Percentiles rank a stretch among this genome's conserved stretches.
These are phyloP conservation scores for Helicocarpus griseus DNA, from an alignment of 2,329 filamentous ascomycete genomes.

Conservation along the genomic window DNA sequence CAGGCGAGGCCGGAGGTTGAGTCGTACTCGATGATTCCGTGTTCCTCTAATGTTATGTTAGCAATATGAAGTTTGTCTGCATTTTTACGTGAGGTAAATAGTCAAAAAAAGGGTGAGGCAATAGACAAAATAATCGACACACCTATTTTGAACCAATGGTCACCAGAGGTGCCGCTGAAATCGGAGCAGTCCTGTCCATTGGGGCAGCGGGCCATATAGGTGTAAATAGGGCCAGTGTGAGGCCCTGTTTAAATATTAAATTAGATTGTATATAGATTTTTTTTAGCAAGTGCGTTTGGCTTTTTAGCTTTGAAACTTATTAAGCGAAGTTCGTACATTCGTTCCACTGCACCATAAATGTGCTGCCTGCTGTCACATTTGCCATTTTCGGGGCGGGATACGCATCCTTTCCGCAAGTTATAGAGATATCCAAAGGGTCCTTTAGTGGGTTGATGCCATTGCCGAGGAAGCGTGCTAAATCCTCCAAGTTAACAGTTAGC, in stretches of 20 bases:
- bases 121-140: not conserved
- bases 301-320: too few relatives aligned
- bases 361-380: not conserved
- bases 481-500: not conserved
- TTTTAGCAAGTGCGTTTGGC: too few relatives aligned
- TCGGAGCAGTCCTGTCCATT: conserved; percentile 1
- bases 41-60: not conserved
- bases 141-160: conserved; percentile 4
- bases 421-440: not conserved
- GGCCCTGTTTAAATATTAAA: not conserved
- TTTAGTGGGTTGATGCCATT: not conserved
- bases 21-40: not conserved
- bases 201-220: not conserved
- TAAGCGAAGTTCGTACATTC: not conserved
- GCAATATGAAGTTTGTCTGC: not conserved
- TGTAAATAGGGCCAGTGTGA: not conserved
- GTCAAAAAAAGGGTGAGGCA: too few relatives aligned
- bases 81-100: too few relatives aligned
- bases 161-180: not conserved
- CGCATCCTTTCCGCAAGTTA: not conserved
- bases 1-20: not conserved
- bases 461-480: not conserved
- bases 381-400: conserved; percentile 1
- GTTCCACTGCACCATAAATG: not conserved
- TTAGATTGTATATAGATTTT: too few relatives aligned